A percentile compares a stretch with the other conserved stretches of the same genome.
phyloP scores from a whole-genome alignment of 1,284 basidiomycete species.

The Tilletiopsis washingtonensis region DNA sequence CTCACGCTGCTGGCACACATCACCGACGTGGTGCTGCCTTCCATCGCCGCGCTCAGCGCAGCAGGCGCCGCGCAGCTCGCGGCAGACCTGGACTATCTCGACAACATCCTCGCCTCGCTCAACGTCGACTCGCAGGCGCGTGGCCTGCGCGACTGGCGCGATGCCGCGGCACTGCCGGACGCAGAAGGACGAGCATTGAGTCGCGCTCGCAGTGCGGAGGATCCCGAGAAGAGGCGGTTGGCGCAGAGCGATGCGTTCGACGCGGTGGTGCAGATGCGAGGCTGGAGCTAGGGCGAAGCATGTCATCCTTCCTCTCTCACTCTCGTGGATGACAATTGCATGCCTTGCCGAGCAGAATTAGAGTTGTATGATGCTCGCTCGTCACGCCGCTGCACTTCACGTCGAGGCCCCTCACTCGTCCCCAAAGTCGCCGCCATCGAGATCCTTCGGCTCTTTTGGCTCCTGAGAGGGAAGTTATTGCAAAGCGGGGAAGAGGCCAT shows the following conservation, averaged over 20 bases:
- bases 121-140: slow-evolving; percentile 49
- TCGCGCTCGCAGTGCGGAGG: too few relatives aligned
- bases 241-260: too few relatives aligned
- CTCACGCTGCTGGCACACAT: slow-evolving; percentile 63
- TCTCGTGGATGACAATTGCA: too few relatives aligned
- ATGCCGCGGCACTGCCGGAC: neutral
- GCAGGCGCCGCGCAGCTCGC: slow-evolving; percentile 74
- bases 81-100: slow-evolving; percentile 77
- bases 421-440: slow-evolving; percentile 38
- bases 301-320: too few relatives aligned
- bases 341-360: too few relatives aligned
- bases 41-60: slow-evolving; percentile 55
- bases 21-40: slow-evolving; percentile 54
- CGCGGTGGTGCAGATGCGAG: too few relatives aligned
- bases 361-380: too few relatives aligned
- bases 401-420: slow-evolving; percentile 2
- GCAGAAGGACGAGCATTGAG: neutral
- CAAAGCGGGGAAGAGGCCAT: neutral
- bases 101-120: slow-evolving; percentile 80
- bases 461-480: slow-evolving; percentile 16
- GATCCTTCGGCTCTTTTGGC: slow-evolving; percentile 45
- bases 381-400: too few relatives aligned
- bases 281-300: too few relatives aligned
- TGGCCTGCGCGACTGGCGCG: neutral
- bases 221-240: too few relatives aligned